Evolutionary conservation across 768 basidiomycete species (phyloP), one percentile per base, ranked within the genome.

Genomic region (Terana coerulea): DNA sequence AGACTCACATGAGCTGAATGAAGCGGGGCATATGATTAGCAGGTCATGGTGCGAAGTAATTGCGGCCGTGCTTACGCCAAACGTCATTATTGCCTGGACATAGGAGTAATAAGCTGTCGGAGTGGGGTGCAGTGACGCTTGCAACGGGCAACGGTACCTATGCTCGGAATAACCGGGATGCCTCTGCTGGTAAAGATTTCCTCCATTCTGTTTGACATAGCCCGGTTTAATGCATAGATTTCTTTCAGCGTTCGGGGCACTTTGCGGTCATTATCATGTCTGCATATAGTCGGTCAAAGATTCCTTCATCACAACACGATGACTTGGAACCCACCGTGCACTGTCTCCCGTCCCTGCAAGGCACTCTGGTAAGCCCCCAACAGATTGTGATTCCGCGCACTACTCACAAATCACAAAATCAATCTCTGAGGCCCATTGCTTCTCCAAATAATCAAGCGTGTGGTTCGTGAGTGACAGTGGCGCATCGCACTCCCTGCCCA

Each of bases 341-440:
- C 77, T 88, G 68, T 88, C 86, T 43, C 86, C 87, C 10, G 86
- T 88, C 86, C 86, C 86, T 87, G 53, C 36, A 44, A 37, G 25
- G 17, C 17, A 30, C 22, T 41, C 31, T 28, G 29, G 44, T 46
- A 43, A 25, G 47, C 33, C 15, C 39, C 29, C 24, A 47, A 28
- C 50, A n/a, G n/a, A n/a, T n/a, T n/a, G n/a, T 24, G 41, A 47
- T n/a, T 36, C 21, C 44, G 24, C 19, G 17, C 47, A 11, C 17
- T 29, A 52, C 78, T 59, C 62, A 88, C 89, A 94, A 30, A 97
- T 75, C 28, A 97, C 91, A 64, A 95, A 97, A 63, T 97, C 93
- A 33, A 97, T 78, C 59, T 94, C 83, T 53, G 80, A 74, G 35
- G 84, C 79, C 91, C 90, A 94, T 54, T 89, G 77, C 58, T 82